These are phyloP conservation scores for Tuber brumale DNA, from an alignment of 495 filamentous ascomycete species.

Conservation along the genomic window DNA sequence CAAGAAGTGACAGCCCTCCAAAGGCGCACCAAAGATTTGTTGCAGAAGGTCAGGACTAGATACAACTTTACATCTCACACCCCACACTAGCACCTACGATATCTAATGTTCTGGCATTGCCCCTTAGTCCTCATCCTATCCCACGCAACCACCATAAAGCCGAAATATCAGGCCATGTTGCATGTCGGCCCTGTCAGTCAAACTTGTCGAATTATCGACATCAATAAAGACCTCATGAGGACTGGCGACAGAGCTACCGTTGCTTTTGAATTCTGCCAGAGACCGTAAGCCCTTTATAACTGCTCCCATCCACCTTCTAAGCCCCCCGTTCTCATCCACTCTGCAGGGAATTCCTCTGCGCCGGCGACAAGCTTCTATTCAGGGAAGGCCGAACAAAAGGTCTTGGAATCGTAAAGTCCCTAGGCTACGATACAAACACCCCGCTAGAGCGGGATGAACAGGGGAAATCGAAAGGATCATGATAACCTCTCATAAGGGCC, in stretches of 20 bases:
- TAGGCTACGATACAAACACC: slow-evolving; percentile 66
- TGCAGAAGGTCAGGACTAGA: slow-evolving; percentile 62
- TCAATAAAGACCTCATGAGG: slow-evolving; percentile 89
- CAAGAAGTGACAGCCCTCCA: slow-evolving; percentile 65
- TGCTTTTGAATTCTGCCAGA: slow-evolving; percentile 88
- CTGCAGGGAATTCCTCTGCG: slow-evolving; percentile 66
- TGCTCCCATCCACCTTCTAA: neutral
- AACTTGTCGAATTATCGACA: slow-evolving; percentile 95
- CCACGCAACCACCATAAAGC: slow-evolving; percentile 97
- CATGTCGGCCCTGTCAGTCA: slow-evolving; percentile 94
- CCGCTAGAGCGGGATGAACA: slow-evolving; percentile 23
- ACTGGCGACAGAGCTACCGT: slow-evolving; percentile 89
- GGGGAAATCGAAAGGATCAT: neutral
- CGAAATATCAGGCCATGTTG: slow-evolving; percentile 96
- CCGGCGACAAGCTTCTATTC: slow-evolving; percentile 86
- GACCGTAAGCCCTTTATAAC: slow-evolving; percentile 50
- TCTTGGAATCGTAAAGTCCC: slow-evolving; percentile 82
- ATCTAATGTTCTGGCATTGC: slow-evolving; percentile 2
- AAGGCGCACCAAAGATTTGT: slow-evolving; percentile 90
- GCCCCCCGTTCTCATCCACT: slow-evolving; percentile 1
- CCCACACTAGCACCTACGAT: neutral
- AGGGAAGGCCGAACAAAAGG: slow-evolving; percentile 94
- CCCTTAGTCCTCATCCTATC: slow-evolving; percentile 76
- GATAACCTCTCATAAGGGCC: neutral
- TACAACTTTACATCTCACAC: slow-evolving; percentile 14